Base-by-base conservation (phyloP, 495 filamentous ascomycete species). In the Eremomyces bilateralis region DNA sequence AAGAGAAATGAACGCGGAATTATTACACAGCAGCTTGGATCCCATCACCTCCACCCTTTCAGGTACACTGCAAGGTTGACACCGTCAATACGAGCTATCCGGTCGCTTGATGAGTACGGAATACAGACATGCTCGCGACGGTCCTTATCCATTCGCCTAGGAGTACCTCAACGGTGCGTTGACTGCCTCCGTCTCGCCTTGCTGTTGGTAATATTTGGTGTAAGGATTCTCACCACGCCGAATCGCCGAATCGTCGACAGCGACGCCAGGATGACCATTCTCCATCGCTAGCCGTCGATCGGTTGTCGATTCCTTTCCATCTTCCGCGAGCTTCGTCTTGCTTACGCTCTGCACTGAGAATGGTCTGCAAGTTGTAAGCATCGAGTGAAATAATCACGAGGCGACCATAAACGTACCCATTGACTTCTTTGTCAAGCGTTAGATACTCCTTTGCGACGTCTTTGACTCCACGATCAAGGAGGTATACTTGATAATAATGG, bases 381-480 rank as follows among this genome's bases (percentile, higher is more conserved):
- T n/a, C n/a, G n/a, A n/a, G n/a, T n/a, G n/a, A n/a, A n/a, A 27
- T 27, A 27, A 27, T 27, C 8, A 8, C 24, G 13, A 27, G 8
- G 13, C 13, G 24, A 8, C 24, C 8, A 8, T 27, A 43, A n/a
- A 47, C 53, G 41, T 45, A 52, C 50, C 90, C 88, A 47, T 85
- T 82, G 20, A 93, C 62, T 52, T 93, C 79, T 24, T 71, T 67
- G 51, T 99, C 88, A 20, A 99, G 53, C 30, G 57, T 54, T 55
- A 95, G 60, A 49, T 81, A 92, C 47, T 88, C 77, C 53, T 85
- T 84, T 50, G 81, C 80, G 0, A 78, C 67, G 24, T 80, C 72
- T 40, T 79, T 72, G n/a, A 69, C 71, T 1, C 85, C 83, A 32
- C 80, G 62, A 43, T 93, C 73, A 31, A 88, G 71, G 18, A 99